Percentiles rank a stretch among this genome's conserved stretches.
Conservation (phyloP, 331 rosid genomes). For the Telfairia occidentalis region DNA sequence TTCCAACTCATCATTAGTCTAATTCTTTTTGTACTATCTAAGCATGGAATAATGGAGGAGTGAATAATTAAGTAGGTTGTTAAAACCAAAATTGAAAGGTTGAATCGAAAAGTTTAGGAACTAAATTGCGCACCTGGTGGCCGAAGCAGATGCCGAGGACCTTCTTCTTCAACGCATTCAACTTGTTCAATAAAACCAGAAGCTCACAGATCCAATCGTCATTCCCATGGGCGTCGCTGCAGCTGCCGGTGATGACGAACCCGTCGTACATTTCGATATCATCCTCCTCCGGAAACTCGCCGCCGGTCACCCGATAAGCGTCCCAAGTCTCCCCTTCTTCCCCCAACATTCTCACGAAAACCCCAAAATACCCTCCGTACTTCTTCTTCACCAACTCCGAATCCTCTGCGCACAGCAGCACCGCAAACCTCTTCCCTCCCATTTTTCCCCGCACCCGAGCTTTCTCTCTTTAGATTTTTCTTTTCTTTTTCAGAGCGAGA, state of each 20-base stretch:
- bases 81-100: too few species aligned
- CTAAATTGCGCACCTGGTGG: conserved; percentile 50
- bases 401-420: conserved; percentile 78
- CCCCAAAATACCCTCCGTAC: conserved; percentile 74
- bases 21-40: too few species aligned
- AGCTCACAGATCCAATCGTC: conserved; percentile 69
- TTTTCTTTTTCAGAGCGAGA: not conserved
- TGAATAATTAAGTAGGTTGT: too few species aligned
- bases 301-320: conserved; percentile 39
- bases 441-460: not conserved
- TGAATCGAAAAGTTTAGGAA: not conserved
- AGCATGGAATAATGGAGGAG: too few species aligned
- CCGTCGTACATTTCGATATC: conserved; percentile 42
- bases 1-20: too few species aligned
- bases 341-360: conserved; percentile 48
- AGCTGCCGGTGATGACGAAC: conserved; percentile 74
- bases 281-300: conserved; percentile 43
- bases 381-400: conserved; percentile 57
- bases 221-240: conserved; percentile 69
- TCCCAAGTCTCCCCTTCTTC: conserved; percentile 82
- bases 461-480: not conserved
- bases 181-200: conserved; percentile 27
- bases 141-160: conserved; percentile 89
- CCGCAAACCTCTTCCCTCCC: conserved; percentile 34
- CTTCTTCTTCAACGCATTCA: conserved; percentile 45